Evolutionary conservation across 2,329 filamentous ascomycete species (phyloP).

Genomic region (Verticillium klebahnii): DNA sequence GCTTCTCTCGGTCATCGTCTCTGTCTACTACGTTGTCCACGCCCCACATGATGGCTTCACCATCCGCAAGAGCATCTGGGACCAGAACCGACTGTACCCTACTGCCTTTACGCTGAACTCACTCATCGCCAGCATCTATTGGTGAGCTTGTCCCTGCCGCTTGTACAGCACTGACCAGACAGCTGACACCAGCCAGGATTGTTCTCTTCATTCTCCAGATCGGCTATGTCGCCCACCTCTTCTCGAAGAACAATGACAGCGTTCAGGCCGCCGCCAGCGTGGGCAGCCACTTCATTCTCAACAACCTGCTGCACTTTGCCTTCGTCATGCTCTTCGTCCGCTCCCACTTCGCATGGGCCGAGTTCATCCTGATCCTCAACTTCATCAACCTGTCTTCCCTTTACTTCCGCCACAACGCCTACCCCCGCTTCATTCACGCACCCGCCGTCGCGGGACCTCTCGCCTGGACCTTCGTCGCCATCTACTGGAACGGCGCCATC

Average conservation of each 20-base stretch:
- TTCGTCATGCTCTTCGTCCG: conserved; percentile 83
- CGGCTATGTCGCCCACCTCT: conserved; percentile 72
- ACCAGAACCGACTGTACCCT: conserved; percentile 60
- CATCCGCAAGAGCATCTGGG: conserved; percentile 65
- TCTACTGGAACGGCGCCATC: conserved; percentile 87
- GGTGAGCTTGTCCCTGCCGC: conserved; percentile 39
- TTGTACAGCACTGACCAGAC: neutral
- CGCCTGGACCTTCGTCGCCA: conserved; percentile 79
- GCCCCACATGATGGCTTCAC: conserved; percentile 57
- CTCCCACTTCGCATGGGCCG: conserved; percentile 68
- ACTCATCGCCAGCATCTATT: conserved; percentile 66
- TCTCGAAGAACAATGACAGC: conserved; percentile 57
- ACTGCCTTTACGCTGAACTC: conserved; percentile 75
- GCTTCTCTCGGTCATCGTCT: conserved; percentile 66
- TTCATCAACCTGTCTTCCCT: conserved; percentile 74
- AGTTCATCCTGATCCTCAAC: conserved; percentile 73
- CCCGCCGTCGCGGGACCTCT: conserved; percentile 73
- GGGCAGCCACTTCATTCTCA: conserved; percentile 77
- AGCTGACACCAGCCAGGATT: conserved; percentile 43
- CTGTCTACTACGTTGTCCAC: conserved; percentile 69
- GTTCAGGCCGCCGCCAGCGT: conserved; percentile 70
- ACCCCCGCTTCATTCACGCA: conserved; percentile 70
- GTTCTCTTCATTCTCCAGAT: conserved; percentile 71
- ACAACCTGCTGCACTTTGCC: conserved; percentile 77
- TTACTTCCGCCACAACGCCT: conserved; percentile 74